Conservation (phyloP, 2,329 filamentous ascomycete species). For the Talaromyces sp. region DNA sequence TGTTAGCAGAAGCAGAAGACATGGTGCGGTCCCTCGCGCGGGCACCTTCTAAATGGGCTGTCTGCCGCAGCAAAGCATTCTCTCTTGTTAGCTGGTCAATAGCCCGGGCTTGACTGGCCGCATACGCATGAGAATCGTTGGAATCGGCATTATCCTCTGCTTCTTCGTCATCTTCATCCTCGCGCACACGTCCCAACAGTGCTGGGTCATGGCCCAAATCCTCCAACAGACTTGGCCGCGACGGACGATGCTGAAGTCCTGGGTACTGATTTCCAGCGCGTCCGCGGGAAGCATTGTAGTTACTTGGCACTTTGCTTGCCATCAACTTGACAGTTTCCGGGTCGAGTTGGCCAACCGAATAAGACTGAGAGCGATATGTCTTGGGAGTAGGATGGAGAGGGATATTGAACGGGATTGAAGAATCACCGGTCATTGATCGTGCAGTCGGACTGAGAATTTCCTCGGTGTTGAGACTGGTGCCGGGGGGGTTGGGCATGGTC, state of each 20-base stretch:
- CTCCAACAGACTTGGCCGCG: conserved; percentile 48
- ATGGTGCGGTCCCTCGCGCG: conserved; percentile 36
- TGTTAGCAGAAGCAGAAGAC: conserved; percentile 33
- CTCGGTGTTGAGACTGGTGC: conserved; percentile 47
- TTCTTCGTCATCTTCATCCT: conserved; percentile 37
- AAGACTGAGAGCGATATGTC: conserved; percentile 91
- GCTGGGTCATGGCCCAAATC: conserved; percentile 42
- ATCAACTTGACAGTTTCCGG: conserved; percentile 48
- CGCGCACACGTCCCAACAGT: conserved; percentile 42
- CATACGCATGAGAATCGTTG: conserved; percentile 32
- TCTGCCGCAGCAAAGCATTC: conserved; percentile 43
- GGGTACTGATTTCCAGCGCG: conserved; percentile 50
- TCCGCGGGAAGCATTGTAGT: conserved; percentile 26
- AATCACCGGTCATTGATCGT: conserved; percentile 46
- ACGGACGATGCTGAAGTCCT: conserved; percentile 73
- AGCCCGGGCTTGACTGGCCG: conserved; percentile 36
- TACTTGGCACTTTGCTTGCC: conserved; percentile 26
- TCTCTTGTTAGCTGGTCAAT: conserved; percentile 44
- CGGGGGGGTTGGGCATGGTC: conserved; percentile 54
- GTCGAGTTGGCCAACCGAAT: conserved; percentile 88
- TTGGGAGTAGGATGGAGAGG: conserved; percentile 87
- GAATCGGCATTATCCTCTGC: conserved; percentile 31
- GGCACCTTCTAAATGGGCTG: conserved; percentile 33
- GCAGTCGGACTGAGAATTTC: conserved; percentile 47
- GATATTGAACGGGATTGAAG: conserved; percentile 72